These are phyloP conservation scores for Venturia aucupariae DNA, from an alignment of 2,329 filamentous ascomycete species.

Conservation along the genomic window DNA sequence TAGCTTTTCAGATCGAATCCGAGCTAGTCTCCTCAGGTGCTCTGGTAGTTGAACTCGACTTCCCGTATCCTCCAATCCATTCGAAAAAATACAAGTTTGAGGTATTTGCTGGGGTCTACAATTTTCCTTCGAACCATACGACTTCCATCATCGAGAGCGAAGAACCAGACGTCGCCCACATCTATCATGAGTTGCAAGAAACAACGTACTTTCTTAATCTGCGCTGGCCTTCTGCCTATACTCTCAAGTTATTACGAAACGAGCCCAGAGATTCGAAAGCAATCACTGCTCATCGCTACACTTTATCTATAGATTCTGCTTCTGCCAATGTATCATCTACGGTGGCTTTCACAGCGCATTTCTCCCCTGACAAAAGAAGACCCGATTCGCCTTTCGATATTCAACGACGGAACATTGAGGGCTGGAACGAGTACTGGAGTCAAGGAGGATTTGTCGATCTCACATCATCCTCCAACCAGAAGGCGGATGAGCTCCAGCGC, in stretches of 20 bases:
- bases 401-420: background rate
- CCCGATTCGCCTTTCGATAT: background rate
- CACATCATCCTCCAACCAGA: background rate
- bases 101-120: background rate
- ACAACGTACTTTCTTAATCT: background rate
- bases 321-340: background rate
- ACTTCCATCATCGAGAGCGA: background rate
- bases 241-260: background rate
- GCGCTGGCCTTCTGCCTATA: background rate
- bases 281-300: background rate
- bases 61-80: background rate
- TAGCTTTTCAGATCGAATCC: background rate
- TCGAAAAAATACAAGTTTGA: background rate
- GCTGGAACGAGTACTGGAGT: background rate
- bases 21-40: background rate
- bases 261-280: background rate
- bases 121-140: background rate
- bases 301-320: background rate
- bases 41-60: background rate
- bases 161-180: background rate
- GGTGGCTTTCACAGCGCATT: background rate
- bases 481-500: background rate
- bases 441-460: background rate
- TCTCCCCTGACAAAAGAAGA: background rate
- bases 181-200: background rate